These are phyloP conservation scores for Rhizomucor pusillus DNA, from an alignment of 371 early-diverging fungal genomes.

Conservation along the genomic window DNA sequence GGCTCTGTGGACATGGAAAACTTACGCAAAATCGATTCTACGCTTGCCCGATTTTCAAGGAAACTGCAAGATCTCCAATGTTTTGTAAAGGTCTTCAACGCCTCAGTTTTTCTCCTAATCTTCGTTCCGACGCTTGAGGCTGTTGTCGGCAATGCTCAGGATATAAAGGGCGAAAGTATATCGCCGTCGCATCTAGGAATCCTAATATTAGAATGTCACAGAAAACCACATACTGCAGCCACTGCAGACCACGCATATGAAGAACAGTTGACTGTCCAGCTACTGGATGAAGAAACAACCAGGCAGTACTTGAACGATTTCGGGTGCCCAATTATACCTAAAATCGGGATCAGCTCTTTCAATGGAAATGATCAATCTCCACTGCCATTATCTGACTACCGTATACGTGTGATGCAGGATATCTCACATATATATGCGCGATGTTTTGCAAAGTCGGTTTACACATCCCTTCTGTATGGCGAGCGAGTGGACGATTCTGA, in stretches of 20 bases:
- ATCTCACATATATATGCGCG: slow-evolving; percentile 46
- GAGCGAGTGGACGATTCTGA: slow-evolving; percentile 56
- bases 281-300: too few species aligned
- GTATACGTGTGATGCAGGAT: slow-evolving; percentile 33
- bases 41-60: too few species aligned
- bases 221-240: slow-evolving; percentile 15
- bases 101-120: too few species aligned
- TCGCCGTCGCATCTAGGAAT: not conserved
- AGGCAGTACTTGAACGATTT: not conserved
- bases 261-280: too few species aligned
- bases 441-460: slow-evolving; percentile 64
- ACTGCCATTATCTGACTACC: slow-evolving; percentile 18
- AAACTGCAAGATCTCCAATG: not conserved
- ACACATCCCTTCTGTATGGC: slow-evolving; percentile 62
- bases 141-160: slow-evolving; percentile 24
- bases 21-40: too few species aligned
- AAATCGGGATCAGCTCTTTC: not conserved
- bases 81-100: not conserved
- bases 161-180: not conserved
- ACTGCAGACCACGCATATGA: not conserved
- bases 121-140: too few species aligned
- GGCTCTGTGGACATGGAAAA: too few species aligned
- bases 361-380: not conserved
- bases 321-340: not conserved
- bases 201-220: slow-evolving; percentile 53